These are phyloP conservation scores for Thalassiosira hispida DNA, from an alignment of 352 stramenopile species.

Conservation along the genomic window DNA sequence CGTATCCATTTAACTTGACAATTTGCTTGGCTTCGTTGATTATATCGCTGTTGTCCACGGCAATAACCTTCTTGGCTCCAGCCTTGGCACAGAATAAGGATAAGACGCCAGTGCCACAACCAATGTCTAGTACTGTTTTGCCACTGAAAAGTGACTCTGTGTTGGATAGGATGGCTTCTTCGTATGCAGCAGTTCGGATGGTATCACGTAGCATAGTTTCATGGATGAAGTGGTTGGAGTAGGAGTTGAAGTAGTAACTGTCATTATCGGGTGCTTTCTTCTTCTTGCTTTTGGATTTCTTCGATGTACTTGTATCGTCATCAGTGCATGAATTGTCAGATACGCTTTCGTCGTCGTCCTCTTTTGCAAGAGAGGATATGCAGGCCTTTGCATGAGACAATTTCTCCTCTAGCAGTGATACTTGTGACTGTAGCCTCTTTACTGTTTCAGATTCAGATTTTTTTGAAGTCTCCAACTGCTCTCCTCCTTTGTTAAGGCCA, in stretches of 20 bases:
- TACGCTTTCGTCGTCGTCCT: conserved; percentile 41
- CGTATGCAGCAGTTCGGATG: conserved; percentile 94
- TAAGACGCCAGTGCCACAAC: conserved; percentile 94
- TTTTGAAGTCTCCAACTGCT: not conserved
- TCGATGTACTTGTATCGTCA: not conserved
- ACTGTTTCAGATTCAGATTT: conserved; percentile 16
- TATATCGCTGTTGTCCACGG: conserved; percentile 92
- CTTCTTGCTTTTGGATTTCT: not conserved
- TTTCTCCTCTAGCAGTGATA: conserved; percentile 50
- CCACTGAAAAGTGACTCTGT: conserved; percentile 91
- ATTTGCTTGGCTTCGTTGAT: conserved; percentile 93
- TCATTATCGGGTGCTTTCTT: conserved; percentile 66
- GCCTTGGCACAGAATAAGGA: conserved; percentile 94
- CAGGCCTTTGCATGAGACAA: conserved; percentile 38
- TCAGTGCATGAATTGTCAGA: conserved; percentile 13
- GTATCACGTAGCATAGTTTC: conserved; percentile 96
- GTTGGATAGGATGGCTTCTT: conserved; percentile 95
- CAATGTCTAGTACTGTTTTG: conserved; percentile 93
- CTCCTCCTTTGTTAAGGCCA: not conserved
- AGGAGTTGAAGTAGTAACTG: conserved; percentile 95
- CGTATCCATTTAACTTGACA: conserved; percentile 92
- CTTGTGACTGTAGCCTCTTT: conserved; percentile 26
- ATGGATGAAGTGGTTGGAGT: conserved; percentile 96
- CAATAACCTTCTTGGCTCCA: conserved; percentile 90
- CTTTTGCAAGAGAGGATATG: conserved; percentile 50